Evolutionary conservation across 257 asterid genomes (phyloP).

Genomic region (Leonotis leonurus): DNA sequence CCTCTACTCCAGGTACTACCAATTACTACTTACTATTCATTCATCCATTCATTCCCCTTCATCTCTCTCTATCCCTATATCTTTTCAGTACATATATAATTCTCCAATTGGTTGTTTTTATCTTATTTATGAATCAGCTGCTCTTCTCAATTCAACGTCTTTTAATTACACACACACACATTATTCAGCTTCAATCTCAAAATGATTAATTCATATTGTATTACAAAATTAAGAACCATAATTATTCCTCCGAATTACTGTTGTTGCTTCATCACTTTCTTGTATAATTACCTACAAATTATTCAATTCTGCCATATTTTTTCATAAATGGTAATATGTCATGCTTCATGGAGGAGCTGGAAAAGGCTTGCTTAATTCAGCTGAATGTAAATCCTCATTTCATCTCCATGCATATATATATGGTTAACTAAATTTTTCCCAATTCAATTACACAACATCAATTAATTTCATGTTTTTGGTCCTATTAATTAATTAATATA

Average conservation of each 20-base stretch:
- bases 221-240: neutral
- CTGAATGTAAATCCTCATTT: neutral
- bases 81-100: neutral
- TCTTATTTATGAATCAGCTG: too few relatives aligned
- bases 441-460: too few relatives aligned
- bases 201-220: neutral
- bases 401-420: neutral
- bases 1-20: slow-evolving; percentile 62
- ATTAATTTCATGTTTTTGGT: too few relatives aligned
- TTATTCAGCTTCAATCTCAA: too few relatives aligned
- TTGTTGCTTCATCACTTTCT: neutral
- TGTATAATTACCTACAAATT: too few relatives aligned
- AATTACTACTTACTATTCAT: too few relatives aligned
- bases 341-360: neutral
- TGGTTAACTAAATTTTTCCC: too few relatives aligned
- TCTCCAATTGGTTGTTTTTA: neutral
- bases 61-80: neutral
- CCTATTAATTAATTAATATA: too few relatives aligned
- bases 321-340: too few relatives aligned
- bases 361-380: neutral
- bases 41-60: neutral
- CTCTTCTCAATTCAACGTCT: neutral
- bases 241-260: neutral
- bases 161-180: too few relatives aligned
- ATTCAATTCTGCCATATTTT: neutral